phyloP scores from a whole-genome alignment of 169 alveolate genomes.

The Miamiensis avidus region DNA sequence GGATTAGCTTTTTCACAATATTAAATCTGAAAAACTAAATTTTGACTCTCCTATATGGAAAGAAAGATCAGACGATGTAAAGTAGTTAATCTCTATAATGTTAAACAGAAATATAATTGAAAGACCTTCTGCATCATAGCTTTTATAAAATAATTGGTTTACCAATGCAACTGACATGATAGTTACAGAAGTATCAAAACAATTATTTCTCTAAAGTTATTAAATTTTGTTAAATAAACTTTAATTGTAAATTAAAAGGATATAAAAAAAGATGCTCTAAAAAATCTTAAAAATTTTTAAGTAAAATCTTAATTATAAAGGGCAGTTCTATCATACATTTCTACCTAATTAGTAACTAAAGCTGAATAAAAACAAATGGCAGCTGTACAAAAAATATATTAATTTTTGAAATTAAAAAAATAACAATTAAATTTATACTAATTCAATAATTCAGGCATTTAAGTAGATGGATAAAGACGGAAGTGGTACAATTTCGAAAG shows the following conservation, averaged over 20 bases:
- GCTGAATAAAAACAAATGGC: not conserved
- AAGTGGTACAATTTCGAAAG: not conserved
- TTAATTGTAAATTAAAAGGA: not conserved
- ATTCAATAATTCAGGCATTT: not conserved
- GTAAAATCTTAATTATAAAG: not conserved
- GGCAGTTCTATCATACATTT: not conserved
- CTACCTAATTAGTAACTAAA: not conserved
- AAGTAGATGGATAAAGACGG: slow-evolving; percentile 3
- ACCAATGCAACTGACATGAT: slow-evolving; percentile 23
- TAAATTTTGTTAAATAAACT: not conserved
- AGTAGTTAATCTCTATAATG: slow-evolving; percentile 54
- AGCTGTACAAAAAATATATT: not conserved
- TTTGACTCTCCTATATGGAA: slow-evolving; percentile 52
- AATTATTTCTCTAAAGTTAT: slow-evolving; percentile 1
- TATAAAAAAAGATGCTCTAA: slow-evolving; percentile 4
- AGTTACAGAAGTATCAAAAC: not conserved
- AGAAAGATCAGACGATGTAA: slow-evolving; percentile 46
- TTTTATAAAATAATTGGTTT: slow-evolving; percentile 88
- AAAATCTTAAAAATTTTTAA: slow-evolving; percentile 23
- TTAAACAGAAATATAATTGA: slow-evolving; percentile 82
- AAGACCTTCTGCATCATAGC: slow-evolving; percentile 84
- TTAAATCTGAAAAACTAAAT: slow-evolving; percentile 36
- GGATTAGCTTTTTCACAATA: not conserved
- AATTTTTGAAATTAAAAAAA: too few species aligned
- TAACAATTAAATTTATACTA: too few species aligned